A percentile compares a stretch with the other conserved stretches of the same genome.
Evolutionary conservation across 257 asterid genomes (phyloP).

Genomic region (Agastache rugosa): DNA sequence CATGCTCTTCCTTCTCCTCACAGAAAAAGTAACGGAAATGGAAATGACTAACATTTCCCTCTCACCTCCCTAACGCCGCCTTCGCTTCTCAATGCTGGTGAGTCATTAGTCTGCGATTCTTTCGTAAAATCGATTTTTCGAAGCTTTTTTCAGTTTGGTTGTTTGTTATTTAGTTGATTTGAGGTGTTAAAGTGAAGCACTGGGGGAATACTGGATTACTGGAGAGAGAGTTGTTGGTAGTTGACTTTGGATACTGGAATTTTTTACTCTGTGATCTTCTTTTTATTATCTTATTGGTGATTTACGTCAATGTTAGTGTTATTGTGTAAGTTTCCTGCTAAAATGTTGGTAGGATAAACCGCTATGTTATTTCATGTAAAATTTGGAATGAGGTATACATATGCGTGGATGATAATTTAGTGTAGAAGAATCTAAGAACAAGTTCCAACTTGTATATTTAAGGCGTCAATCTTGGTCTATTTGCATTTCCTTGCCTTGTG

Average conservation of each 20-base stretch:
- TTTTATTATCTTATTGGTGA: neutral
- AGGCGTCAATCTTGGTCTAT: neutral
- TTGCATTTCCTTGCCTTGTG: neutral
- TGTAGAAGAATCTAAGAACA: neutral
- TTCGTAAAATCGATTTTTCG: neutral
- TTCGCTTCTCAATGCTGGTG: conserved; percentile 69
- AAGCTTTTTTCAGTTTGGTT: conserved; percentile 16
- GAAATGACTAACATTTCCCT: neutral
- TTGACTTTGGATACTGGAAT: neutral
- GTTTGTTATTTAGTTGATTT: conserved; percentile 6
- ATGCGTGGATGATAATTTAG: neutral
- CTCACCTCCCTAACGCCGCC: conserved; percentile 9
- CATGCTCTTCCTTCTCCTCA: neutral
- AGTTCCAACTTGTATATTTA: neutral
- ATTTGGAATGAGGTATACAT: conserved; percentile 7
- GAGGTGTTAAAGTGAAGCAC: conserved; percentile 20
- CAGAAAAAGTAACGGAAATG: conserved; percentile 13
- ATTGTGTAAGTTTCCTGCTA: neutral
- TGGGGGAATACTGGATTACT: neutral
- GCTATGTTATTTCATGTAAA: neutral
- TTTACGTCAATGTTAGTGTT: neutral
- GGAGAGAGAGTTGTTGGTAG: neutral
- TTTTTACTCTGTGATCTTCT: neutral
- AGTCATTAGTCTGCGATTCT: conserved; percentile 32
- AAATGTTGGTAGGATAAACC: neutral